Percentiles rank a stretch among this genome's conserved stretches.
These are phyloP conservation scores for Canna indica DNA, from an alignment of 176 grass and related monocot species.

Conservation along the genomic window DNA sequence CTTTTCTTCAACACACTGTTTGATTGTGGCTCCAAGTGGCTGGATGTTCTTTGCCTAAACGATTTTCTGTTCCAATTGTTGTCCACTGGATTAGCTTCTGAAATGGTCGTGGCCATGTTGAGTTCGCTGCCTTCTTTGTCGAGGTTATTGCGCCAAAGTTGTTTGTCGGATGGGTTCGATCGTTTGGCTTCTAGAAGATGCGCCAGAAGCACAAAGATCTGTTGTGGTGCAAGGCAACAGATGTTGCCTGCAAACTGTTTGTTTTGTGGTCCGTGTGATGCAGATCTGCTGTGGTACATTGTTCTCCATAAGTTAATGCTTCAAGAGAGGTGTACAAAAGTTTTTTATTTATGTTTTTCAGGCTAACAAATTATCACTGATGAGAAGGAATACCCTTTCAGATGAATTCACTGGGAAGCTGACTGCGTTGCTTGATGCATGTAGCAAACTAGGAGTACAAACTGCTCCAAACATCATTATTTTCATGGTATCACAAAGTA, in stretches of 20 bases:
- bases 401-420: too few relatives aligned
- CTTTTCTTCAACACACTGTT: too few relatives aligned
- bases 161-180: background rate
- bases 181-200: background rate
- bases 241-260: slow-evolving; percentile 24
- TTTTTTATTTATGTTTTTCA: too few relatives aligned
- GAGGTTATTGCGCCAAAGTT: background rate
- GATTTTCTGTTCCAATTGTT: background rate
- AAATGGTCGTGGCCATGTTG: background rate
- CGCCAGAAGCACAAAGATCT: background rate
- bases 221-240: slow-evolving; percentile 7
- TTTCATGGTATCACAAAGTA: too few relatives aligned
- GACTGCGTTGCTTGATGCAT: too few relatives aligned
- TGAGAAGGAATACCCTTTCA: too few relatives aligned
- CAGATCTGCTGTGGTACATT: too few relatives aligned
- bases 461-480: too few relatives aligned
- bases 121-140: slow-evolving; percentile 3
- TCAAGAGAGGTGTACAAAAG: too few relatives aligned
- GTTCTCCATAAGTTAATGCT: too few relatives aligned
- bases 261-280: slow-evolving; percentile 20
- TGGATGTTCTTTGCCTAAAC: background rate
- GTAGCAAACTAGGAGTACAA: too few relatives aligned
- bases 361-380: too few relatives aligned
- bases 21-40: background rate
- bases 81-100: background rate